A percentile compares a stretch with the other conserved stretches of the same genome.
These are phyloP conservation scores for Salicornia ramosissima DNA, from an alignment of 148 eudicot genomes.

Conservation along the genomic window DNA sequence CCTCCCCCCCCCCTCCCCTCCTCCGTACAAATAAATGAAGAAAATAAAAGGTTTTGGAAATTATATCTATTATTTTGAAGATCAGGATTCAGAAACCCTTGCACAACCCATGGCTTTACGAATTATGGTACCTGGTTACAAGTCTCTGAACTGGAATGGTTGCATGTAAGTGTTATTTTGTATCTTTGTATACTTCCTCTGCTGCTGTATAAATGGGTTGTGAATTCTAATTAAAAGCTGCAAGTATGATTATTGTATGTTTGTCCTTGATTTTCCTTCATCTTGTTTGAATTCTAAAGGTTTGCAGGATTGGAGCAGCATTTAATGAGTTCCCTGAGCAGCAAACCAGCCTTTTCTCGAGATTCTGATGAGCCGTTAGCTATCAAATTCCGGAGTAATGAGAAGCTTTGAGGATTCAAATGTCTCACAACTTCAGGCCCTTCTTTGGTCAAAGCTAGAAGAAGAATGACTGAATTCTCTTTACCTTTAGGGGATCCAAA, in stretches of 20 bases:
- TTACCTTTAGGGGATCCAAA: conserved; percentile 50
- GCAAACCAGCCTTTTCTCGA: conserved; percentile 51
- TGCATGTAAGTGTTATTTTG: neutral
- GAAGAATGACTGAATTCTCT: conserved; percentile 45
- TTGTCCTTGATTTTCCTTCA: neutral
- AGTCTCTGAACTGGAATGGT: neutral
- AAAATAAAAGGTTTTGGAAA: neutral
- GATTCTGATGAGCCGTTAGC: conserved; percentile 46
- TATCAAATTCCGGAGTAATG: conserved; percentile 44
- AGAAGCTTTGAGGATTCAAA: conserved; percentile 46
- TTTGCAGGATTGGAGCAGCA: conserved; percentile 37
- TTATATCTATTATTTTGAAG: too few relatives aligned
- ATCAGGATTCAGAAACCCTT: too few relatives aligned
- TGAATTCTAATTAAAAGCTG: neutral
- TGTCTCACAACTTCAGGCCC: conserved; percentile 47
- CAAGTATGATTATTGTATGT: neutral
- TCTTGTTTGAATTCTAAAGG: conserved; percentile 21
- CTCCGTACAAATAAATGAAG: neutral
- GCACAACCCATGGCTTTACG: too few relatives aligned
- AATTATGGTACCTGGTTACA: too few relatives aligned
- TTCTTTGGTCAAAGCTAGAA: conserved; percentile 48
- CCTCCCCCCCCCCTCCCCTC: neutral
- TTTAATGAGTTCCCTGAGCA: conserved; percentile 51
- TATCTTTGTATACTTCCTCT: neutral
- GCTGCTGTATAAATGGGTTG: neutral